Conservation (phyloP, 1,139 yeast species). For the Hanseniaspora uvarum region DNA sequence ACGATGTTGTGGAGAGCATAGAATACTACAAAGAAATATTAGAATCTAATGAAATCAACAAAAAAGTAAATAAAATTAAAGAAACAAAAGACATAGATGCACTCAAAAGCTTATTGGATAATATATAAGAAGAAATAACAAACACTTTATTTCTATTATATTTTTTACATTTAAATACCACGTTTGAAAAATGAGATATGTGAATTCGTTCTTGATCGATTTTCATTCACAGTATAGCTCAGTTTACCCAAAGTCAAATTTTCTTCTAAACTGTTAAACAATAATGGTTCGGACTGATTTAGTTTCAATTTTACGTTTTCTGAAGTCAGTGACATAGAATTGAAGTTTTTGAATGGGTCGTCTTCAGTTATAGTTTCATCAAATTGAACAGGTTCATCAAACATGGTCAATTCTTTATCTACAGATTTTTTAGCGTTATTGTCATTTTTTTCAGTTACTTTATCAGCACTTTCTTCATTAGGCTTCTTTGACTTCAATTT, state of each 20-base stretch:
- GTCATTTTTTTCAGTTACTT: not conserved
- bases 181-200: constrained; percentile 33
- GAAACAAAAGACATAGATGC: not conserved
- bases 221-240: constrained; percentile 46
- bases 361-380: constrained; percentile 32
- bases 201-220: constrained; percentile 34
- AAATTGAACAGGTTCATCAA: constrained; percentile 31
- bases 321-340: constrained; percentile 80
- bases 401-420: constrained; percentile 27
- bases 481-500: constrained; percentile 21
- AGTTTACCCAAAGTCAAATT: constrained; percentile 53
- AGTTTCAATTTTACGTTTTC: constrained; percentile 39
- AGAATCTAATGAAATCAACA: constrained; percentile 19
- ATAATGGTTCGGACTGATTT: constrained; percentile 33
- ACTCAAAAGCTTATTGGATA: not conserved
- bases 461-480: constrained; percentile 12
- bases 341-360: constrained; percentile 83
- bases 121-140: not conserved
- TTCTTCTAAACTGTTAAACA: constrained; percentile 36
- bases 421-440: not conserved
- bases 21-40: constrained; percentile 34
- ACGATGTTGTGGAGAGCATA: constrained; percentile 40
- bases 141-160: too few species aligned
- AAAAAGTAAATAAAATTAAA: constrained; percentile 23
- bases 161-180: not conserved